Evolutionary conservation across 306 rosid species (phyloP).

Genomic region (Benincasa hispida): DNA sequence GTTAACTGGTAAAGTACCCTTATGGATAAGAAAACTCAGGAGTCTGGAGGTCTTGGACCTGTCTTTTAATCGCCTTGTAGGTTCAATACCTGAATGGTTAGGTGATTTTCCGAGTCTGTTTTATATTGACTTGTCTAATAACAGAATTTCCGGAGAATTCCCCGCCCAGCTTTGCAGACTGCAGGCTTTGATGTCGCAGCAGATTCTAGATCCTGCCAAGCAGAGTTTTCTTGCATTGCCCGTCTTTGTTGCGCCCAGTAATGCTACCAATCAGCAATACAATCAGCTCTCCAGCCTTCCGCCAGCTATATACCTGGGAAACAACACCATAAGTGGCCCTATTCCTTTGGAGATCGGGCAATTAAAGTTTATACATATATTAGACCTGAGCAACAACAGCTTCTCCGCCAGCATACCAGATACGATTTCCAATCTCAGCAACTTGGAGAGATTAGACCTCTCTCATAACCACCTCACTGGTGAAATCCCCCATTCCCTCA

Average conservation of each 20-base stretch:
- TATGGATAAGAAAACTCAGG: slow-evolving; percentile 51
- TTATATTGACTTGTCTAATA: slow-evolving; percentile 67
- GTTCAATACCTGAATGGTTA: slow-evolving; percentile 68
- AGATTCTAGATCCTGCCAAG: slow-evolving; percentile 20
- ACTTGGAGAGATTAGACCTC: slow-evolving; percentile 74
- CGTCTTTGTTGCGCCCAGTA: slow-evolving; percentile 56
- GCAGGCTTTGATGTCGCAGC: slow-evolving; percentile 26
- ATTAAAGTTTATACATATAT: slow-evolving; percentile 42
- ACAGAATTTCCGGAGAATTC: slow-evolving; percentile 41
- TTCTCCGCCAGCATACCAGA: slow-evolving; percentile 67
- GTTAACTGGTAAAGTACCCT: slow-evolving; percentile 61
- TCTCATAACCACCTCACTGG: slow-evolving; percentile 58
- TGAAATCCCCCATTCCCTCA: slow-evolving; percentile 63
- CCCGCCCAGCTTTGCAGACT: slow-evolving; percentile 48
- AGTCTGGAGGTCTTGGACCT: slow-evolving; percentile 65
- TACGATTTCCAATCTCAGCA: slow-evolving; percentile 45
- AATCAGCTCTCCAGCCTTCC: slow-evolving; percentile 72
- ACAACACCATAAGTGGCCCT: slow-evolving; percentile 48
- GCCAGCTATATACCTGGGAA: slow-evolving; percentile 54
- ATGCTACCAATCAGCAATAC: slow-evolving; percentile 59
- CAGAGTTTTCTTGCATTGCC: slow-evolving; percentile 67
- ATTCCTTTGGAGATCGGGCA: slow-evolving; percentile 62
- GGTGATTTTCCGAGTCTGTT: slow-evolving; percentile 54
- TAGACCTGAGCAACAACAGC: slow-evolving; percentile 48
- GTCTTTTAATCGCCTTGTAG: slow-evolving; percentile 44